Evolutionary conservation across 805 yeast species (phyloP).

Genomic region (Pichia californica): DNA sequence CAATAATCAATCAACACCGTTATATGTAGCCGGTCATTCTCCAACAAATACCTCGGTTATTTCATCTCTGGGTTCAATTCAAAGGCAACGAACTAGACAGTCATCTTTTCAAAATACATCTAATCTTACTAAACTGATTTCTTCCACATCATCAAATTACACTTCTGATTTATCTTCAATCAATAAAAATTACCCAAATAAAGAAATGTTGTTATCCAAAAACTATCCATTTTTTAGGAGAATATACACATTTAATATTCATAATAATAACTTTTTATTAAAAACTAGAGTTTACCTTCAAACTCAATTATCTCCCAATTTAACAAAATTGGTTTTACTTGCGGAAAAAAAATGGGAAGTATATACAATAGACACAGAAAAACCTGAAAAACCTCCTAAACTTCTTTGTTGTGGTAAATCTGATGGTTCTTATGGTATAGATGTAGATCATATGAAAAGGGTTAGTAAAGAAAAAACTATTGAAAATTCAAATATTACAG

Average conservation of each 20-base stretch:
- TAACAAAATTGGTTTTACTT: constrained; percentile 58
- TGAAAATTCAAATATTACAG: constrained; percentile 24
- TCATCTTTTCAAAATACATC: constrained; percentile 17
- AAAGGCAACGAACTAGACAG: constrained; percentile 15
- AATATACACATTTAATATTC: constrained; percentile 47
- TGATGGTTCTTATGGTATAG: constrained; percentile 61
- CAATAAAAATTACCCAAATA: constrained; percentile 18
- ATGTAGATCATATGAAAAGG: constrained; percentile 33
- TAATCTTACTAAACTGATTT: constrained; percentile 17
- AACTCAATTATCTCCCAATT: constrained; percentile 57
- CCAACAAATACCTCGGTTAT: constrained; percentile 16
- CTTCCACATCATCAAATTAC: constrained; percentile 6
- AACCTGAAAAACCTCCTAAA: constrained; percentile 42
- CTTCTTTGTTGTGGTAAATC: constrained; percentile 62
- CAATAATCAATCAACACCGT: not conserved
- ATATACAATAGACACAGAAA: constrained; percentile 42
- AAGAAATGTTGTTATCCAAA: constrained; percentile 64
- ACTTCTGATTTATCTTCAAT: not conserved
- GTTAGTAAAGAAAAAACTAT: constrained; percentile 18
- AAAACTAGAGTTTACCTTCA: constrained; percentile 44
- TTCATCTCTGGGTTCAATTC: constrained; percentile 18
- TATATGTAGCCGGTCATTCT: constrained; percentile 1
- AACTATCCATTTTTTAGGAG: constrained; percentile 81
- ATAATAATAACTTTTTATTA: constrained; percentile 40
- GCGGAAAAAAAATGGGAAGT: constrained; percentile 71